Percentiles rank a stretch among this genome's conserved stretches.
Conservation (phyloP, 73 alveolate genomes). For the Tetrahymena thermophila region DNA sequence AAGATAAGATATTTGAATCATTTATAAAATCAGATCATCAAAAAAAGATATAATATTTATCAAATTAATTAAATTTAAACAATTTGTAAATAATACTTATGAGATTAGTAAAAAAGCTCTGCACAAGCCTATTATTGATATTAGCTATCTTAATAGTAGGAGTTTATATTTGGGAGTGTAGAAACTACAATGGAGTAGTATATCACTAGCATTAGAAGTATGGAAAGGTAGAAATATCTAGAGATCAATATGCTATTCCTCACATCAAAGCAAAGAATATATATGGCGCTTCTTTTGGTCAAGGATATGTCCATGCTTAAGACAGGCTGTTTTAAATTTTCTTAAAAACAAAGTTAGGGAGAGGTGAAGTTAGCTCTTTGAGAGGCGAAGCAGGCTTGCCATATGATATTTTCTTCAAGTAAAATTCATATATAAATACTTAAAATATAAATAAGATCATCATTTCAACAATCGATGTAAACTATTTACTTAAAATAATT, state of each 20-base stretch:
- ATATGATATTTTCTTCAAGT: neutral
- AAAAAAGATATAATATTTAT: neutral
- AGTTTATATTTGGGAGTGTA: neutral
- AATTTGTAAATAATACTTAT: neutral
- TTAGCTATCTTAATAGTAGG: neutral
- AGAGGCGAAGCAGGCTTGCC: conserved; percentile 13
- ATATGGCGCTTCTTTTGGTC: conserved; percentile 13
- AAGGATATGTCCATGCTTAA: conserved; percentile 39
- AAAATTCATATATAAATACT: too few species aligned
- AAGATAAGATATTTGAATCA: neutral
- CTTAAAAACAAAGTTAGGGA: conserved; percentile 8
- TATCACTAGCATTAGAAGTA: neutral
- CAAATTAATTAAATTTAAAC: neutral
- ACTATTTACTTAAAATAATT: too few species aligned
- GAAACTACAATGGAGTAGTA: neutral
- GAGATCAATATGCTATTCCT: conserved; percentile 44
- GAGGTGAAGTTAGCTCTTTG: conserved; percentile 23
- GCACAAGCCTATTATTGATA: neutral
- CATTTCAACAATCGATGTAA: too few species aligned
- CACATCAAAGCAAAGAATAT: conserved; percentile 18
- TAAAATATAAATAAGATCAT: too few species aligned
- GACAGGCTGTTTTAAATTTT: conserved; percentile 27
- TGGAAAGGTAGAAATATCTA: conserved; percentile 7
- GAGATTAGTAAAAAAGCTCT: neutral
- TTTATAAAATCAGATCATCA: neutral